Evolutionary conservation across 1,284 basidiomycete genomes (phyloP).

Genomic region (Hortiboletus rubellus): DNA sequence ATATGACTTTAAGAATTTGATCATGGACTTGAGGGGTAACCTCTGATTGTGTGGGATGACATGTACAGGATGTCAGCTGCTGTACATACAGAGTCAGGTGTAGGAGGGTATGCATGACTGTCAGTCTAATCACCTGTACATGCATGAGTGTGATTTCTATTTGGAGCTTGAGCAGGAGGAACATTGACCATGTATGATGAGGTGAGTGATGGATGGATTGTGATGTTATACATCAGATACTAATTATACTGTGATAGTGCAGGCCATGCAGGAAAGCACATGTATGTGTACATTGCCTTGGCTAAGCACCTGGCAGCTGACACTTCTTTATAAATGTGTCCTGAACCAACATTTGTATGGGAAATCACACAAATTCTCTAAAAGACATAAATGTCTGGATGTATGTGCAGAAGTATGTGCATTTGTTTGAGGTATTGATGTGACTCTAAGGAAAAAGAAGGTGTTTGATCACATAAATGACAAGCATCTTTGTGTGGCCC

Average conservation of each 20-base stretch:
- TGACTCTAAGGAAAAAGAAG: conserved; percentile 27
- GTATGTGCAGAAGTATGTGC: conserved; percentile 49
- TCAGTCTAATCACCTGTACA: too few relatives aligned
- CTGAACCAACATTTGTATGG: conserved; percentile 54
- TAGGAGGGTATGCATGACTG: too few relatives aligned
- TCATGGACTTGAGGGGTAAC: too few relatives aligned
- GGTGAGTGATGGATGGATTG: conserved; percentile 34
- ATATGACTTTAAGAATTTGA: too few relatives aligned
- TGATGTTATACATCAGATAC: not conserved
- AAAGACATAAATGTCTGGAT: conserved; percentile 47
- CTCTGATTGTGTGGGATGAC: too few relatives aligned
- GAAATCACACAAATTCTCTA: conserved; percentile 43
- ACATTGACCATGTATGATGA: too few relatives aligned
- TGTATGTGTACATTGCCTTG: conserved; percentile 36
- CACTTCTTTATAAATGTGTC: conserved; percentile 41
- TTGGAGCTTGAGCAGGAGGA: too few relatives aligned
- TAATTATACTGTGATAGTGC: conserved; percentile 39
- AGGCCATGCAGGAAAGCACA: conserved; percentile 55
- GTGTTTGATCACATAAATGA: conserved; percentile 44
- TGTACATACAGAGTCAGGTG: too few relatives aligned
- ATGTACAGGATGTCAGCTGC: too few relatives aligned
- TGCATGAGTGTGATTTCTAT: too few relatives aligned
- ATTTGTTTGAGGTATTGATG: not conserved
- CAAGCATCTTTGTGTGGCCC: conserved; percentile 54
- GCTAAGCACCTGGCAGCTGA: not conserved